Base-by-base conservation (phyloP, 2,329 filamentous ascomycete species). In the Trichoderma aggressivum region DNA sequence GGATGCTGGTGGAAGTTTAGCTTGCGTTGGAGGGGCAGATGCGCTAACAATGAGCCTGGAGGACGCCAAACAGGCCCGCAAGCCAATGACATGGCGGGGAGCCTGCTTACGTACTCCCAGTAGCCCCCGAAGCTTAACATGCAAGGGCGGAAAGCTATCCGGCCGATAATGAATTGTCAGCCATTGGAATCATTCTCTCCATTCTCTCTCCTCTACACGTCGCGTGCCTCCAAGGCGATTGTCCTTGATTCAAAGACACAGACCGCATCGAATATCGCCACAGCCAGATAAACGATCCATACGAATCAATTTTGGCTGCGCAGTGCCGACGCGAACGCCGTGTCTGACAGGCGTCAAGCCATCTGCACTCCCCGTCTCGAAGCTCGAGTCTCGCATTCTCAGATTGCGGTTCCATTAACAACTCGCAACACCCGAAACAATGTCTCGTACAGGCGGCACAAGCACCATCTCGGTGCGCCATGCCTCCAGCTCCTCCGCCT, bases 381-480 rank as follows among this genome's bases (percentile, higher is more conserved):
- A 59, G 18, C 26, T 43, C 39, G 14, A 18, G 5, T 50, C 30
- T 62, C 53, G n/a, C 56, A 6, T 47, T 47, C n/a, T 10, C 58
- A 21, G 12, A 43, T 30, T 21, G 11, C 47, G n/a, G 11, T 53
- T 12, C 34, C 63, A 59, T 67, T 43, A 34, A 16, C 55, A 24
- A 47, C 26, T 58, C 53, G 21, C 30, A 50, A 34, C 24, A 32
- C 3, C 55, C 26, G 28, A 28, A 24, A 43, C 58, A 56, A 80
- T 80, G 79, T 78, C 79, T 65, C 76, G 76, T 39, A 71, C 67
- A 36, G 68, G 68, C 34, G 71, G 68, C 39, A 71, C 73, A 66
- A 75, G 75, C 75, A 71, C 74, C 72, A 73, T 78, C 68, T 80
- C 79, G 67, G 73, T 79, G 73, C 78, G 78, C 43, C 75, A 79